These are phyloP conservation scores for Chloropicon primus DNA, from an alignment of 139 green algal genomes.

Conservation along the genomic window DNA sequence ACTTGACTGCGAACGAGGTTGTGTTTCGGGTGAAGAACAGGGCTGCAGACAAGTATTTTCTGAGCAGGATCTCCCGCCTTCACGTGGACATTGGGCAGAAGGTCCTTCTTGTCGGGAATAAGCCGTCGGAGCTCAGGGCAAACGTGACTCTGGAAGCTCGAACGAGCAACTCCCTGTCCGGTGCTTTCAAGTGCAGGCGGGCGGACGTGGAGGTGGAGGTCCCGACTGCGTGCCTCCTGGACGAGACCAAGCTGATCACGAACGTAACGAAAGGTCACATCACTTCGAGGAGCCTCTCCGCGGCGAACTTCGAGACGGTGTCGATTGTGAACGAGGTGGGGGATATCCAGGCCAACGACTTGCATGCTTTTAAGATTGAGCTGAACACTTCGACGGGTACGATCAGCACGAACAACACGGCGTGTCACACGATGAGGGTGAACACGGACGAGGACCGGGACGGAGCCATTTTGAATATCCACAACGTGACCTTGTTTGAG, in stretches of 20 bases:
- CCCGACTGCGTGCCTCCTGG: conserved; percentile 1
- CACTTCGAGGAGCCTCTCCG: neutral
- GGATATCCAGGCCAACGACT: neutral
- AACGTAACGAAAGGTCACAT: neutral
- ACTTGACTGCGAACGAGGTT: neutral
- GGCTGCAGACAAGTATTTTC: conserved; percentile 1
- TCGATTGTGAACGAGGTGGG: neutral
- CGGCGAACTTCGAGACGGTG: conserved; percentile 2
- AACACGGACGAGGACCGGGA: neutral
- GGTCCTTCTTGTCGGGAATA: neutral
- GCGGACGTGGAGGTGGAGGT: neutral
- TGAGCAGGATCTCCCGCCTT: neutral
- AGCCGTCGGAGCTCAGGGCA: neutral
- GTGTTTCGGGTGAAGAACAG: conserved; percentile 8
- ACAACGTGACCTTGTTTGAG: conserved; percentile 2
- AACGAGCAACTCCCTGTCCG: neutral
- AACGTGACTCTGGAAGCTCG: neutral
- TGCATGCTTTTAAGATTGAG: neutral
- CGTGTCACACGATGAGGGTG: neutral
- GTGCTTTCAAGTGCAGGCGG: neutral
- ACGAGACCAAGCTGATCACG: neutral
- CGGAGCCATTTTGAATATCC: neutral
- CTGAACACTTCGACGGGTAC: neutral
- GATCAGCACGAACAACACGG: neutral
- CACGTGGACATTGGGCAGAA: neutral